These are phyloP conservation scores for Poteriospumella lacustris DNA, from an alignment of 108 stramenopile genomes.

Conservation along the genomic window DNA sequence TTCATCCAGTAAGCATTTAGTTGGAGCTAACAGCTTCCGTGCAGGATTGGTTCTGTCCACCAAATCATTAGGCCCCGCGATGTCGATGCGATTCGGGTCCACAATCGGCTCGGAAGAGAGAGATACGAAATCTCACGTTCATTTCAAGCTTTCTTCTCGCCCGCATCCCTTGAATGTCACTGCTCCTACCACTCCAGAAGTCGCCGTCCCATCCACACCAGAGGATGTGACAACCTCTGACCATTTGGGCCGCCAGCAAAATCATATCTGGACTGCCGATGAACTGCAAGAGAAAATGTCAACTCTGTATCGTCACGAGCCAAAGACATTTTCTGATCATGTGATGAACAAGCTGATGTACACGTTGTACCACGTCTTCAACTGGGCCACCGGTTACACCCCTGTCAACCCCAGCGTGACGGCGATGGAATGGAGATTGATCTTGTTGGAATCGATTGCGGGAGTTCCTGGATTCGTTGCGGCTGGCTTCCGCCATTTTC, in stretches of 20 bases:
- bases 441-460: constrained; percentile 31
- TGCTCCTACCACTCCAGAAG: neutral
- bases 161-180: neutral
- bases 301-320: neutral
- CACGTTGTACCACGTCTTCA: constrained; percentile 33
- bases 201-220: neutral
- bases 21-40: too few species aligned
- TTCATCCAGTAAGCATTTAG: too few species aligned
- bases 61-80: too few species aligned
- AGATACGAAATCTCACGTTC: too few species aligned
- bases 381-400: constrained; percentile 31
- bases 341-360: constrained; percentile 20
- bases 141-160: neutral
- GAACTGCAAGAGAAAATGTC: constrained; percentile 22
- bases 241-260: constrained; percentile 29
- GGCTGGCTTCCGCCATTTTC: constrained; percentile 79
- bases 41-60: too few species aligned
- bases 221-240: neutral
- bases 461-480: constrained; percentile 42
- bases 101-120: too few species aligned
- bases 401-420: constrained; percentile 6
- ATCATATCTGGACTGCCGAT: constrained; percentile 35
- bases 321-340: constrained; percentile 6
- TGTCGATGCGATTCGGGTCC: too few species aligned
- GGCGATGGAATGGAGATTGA: constrained; percentile 32